Evolutionary conservation across 345 rosid genomes (phyloP).

Genomic region (Rubroshorea leprosula): DNA sequence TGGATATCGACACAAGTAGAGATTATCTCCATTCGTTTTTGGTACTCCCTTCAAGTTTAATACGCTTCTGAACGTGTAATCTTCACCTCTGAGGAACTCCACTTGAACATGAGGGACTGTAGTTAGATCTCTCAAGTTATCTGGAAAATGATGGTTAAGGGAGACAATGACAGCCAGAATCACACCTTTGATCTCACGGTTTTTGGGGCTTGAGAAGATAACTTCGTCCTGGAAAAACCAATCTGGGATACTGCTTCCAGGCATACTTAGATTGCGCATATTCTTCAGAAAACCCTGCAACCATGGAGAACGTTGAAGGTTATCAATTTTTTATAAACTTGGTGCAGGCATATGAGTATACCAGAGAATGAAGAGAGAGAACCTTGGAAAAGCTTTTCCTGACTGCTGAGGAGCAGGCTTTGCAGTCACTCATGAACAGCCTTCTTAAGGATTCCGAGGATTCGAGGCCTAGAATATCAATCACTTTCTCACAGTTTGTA

Average conservation of each 20-base stretch:
- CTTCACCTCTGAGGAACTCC: slow-evolving; percentile 23
- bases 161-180: slow-evolving; percentile 47
- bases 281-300: slow-evolving; percentile 41
- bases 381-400: slow-evolving; percentile 46
- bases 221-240: slow-evolving; percentile 43
- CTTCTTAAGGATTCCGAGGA: slow-evolving; percentile 29
- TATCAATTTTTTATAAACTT: neutral
- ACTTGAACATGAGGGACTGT: slow-evolving; percentile 34
- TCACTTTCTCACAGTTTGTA: slow-evolving; percentile 37
- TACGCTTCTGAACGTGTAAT: neutral
- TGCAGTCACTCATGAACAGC: slow-evolving; percentile 38
- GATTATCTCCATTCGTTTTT: slow-evolving; percentile 33
- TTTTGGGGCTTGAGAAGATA: slow-evolving; percentile 30
- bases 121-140: slow-evolving; percentile 28
- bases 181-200: slow-evolving; percentile 35
- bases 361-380: neutral
- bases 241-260: slow-evolving; percentile 49
- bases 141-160: slow-evolving; percentile 21
- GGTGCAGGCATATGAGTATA: neutral
- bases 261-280: slow-evolving; percentile 40
- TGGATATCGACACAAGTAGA: slow-evolving; percentile 47
- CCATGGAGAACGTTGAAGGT: neutral
- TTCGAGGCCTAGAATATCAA: slow-evolving; percentile 43
- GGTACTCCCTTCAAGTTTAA: slow-evolving; percentile 48
- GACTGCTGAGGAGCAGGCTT: slow-evolving; percentile 23